These are phyloP conservation scores for Phaeosphaeria sp. DNA, from an alignment of 2,329 filamentous ascomycete genomes.

Conservation along the genomic window DNA sequence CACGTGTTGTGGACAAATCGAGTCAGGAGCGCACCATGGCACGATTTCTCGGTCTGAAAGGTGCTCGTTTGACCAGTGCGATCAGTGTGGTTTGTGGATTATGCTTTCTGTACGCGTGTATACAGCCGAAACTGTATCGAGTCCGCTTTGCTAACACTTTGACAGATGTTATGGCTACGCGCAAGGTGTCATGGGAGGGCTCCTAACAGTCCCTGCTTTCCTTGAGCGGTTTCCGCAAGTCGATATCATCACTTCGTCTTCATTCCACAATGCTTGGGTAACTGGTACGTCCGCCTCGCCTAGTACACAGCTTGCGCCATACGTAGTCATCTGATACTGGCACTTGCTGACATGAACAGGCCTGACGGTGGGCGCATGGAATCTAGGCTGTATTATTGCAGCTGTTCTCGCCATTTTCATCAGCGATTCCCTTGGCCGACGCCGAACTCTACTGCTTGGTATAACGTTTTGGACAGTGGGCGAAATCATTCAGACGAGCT, in stretches of 20 bases:
- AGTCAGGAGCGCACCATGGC: conserved; percentile 18
- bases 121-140: not conserved
- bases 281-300: conserved; percentile 21
- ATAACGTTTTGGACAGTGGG: conserved; percentile 58
- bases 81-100: conserved; percentile 35
- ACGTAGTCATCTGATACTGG: no score
- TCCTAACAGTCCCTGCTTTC: conserved; percentile 72
- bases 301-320: no score
- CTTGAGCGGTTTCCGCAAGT: conserved; percentile 45
- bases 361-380: conserved; percentile 39
- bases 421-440: conserved; percentile 58
- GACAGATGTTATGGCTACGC: conserved; percentile 65
- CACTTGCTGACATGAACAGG: conserved; percentile 17
- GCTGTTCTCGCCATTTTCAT: conserved; percentile 58
- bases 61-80: conserved; percentile 22
- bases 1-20: not conserved
- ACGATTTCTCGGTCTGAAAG: conserved; percentile 30
- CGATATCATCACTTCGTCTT: conserved; percentile 27
- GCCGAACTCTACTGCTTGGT: conserved; percentile 57
- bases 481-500: conserved; percentile 56
- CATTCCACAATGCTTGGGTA: conserved; percentile 31
- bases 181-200: conserved; percentile 69
- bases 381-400: conserved; percentile 65
- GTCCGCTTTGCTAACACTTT: conserved; percentile 13
- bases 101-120: conserved; percentile 31